Base-by-base conservation (phyloP, 805 yeast genomes). In the Myxozyma neglecta region DNA sequence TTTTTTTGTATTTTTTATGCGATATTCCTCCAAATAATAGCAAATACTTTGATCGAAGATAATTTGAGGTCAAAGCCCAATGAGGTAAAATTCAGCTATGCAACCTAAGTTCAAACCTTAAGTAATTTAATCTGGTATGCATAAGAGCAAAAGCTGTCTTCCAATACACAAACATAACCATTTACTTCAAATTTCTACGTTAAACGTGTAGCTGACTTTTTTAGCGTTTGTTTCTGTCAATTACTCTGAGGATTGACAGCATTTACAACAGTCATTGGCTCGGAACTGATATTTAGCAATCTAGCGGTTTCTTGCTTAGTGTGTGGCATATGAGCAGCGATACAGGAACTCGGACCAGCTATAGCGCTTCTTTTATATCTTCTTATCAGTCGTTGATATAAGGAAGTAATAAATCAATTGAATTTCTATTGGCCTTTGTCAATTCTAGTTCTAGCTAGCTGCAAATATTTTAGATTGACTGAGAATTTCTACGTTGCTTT, bases 81-180 rank as follows among this genome's bases (percentile, higher is more conserved):
- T 51, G 46, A 39, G 46, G 55, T 29, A 7, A 51, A 40, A n/a
- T 29, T 40, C 46, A 39, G 55, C 55, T 51, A 51, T 51, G 55
- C 55, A 40, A 39, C 55, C 55, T 1, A 24, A 40, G 40, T 8
- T 13, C 9, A 16, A n/a, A 35, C 20, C 14, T 32, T 48, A 48
- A 35, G 24, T 35, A 20, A 13, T n/a, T 10, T 43, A 24, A 18
- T 16, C 29, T 24, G 5, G 29, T 5, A 3, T 24, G 29, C 29
- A 24, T 24, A 24, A 24, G 29, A 24, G 46, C 20, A 42, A 42
- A 42, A 10, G 5, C 5, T 42, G 18, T n/a, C n/a, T 42, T n/a
- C 3, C 20, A 7, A 42, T 6, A 13, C 18, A n/a, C 46, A 14
- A n/a, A 20, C 20, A 4, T 6, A 42, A 2, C 46, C 11, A 16